A percentile compares a stretch with the other conserved stretches of the same genome.
phyloP scores from a whole-genome alignment of 2,329 filamentous ascomycete genomes.

The Phyllosticta citrichinensis region DNA sequence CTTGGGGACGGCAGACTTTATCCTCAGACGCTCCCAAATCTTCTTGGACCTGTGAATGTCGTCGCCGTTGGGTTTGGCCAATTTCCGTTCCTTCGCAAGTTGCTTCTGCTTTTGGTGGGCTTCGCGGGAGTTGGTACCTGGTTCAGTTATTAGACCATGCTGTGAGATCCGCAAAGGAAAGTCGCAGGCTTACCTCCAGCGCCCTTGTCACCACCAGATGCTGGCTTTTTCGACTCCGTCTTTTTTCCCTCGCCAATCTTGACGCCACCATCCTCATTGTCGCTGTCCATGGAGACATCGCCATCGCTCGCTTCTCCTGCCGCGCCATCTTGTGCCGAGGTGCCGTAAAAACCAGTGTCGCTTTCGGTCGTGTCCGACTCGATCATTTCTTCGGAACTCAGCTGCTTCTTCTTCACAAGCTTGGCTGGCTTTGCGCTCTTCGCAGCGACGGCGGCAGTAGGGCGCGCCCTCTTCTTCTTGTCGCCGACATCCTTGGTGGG shows the following conservation, averaged over 20 bases:
- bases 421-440: conserved; percentile 13
- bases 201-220: background rate
- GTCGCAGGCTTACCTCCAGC: conserved; percentile 1
- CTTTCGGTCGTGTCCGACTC: conserved; percentile 28
- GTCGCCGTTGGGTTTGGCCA: conserved; percentile 86
- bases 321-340: conserved; percentile 22
- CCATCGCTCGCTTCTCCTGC: conserved; percentile 13
- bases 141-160: background rate
- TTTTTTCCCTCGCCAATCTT: conserved; percentile 1
- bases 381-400: conserved; percentile 21
- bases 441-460: conserved; percentile 13
- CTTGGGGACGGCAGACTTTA: conserved; percentile 85
- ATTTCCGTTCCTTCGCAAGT: conserved; percentile 77
- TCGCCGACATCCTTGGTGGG: conserved; percentile 14
- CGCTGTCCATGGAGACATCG: conserved; percentile 9
- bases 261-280: conserved; percentile 2
- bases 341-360: conserved; percentile 27
- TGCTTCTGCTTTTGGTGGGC: conserved; percentile 89
- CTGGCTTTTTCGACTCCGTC: conserved; percentile 13
- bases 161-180: background rate
- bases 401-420: conserved; percentile 24
- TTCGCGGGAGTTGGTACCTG: conserved; percentile 63
- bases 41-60: conserved; percentile 84
- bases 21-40: conserved; percentile 86
- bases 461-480: conserved; percentile 17